These are phyloP conservation scores for Phytophthora pseudosyringae DNA, from an alignment of 352 stramenopile genomes.

Conservation along the genomic window DNA sequence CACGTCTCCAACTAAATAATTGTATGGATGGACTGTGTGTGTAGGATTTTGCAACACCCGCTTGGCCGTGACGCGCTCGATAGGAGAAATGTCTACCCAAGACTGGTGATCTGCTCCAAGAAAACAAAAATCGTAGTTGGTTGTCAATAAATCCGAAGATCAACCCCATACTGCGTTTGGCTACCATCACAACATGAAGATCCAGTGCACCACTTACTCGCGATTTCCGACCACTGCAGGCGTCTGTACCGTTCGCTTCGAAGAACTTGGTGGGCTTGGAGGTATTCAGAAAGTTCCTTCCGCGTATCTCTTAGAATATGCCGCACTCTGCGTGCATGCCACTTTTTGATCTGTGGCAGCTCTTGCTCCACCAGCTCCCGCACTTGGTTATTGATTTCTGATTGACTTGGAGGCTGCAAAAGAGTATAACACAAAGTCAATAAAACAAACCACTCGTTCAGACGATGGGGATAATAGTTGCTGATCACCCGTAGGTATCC, in stretches of 20 bases:
- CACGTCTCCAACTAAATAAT: slow-evolving; percentile 49
- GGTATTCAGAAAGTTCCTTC: slow-evolving; percentile 36
- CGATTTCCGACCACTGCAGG: slow-evolving; percentile 39
- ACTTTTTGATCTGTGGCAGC: slow-evolving; percentile 42
- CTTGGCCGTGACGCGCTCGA: slow-evolving; percentile 43
- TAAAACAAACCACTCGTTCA: not conserved
- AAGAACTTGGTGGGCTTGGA: slow-evolving; percentile 29
- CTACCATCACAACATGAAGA: not conserved
- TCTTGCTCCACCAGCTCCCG: slow-evolving; percentile 39
- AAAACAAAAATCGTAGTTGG: slow-evolving; percentile 2
- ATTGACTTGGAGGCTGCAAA: slow-evolving; percentile 31
- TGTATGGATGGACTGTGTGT: slow-evolving; percentile 25
- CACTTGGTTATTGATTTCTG: slow-evolving; percentile 41
- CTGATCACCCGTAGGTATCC: not conserved
- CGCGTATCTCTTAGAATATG: slow-evolving; percentile 44
- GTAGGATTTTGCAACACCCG: slow-evolving; percentile 27
- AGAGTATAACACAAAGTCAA: slow-evolving; percentile 3
- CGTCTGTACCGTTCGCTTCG: slow-evolving; percentile 33
- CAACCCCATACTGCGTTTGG: no score
- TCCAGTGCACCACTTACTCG: slow-evolving; percentile 31
- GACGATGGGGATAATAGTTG: not conserved
- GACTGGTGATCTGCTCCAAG: slow-evolving; percentile 35
- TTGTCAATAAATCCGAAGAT: slow-evolving; percentile 1
- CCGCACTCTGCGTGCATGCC: slow-evolving; percentile 47
- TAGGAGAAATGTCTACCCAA: slow-evolving; percentile 29